Evolutionary conservation across 192 early-diverging fungal species (phyloP).

Genomic region (Podila epigama): DNA sequence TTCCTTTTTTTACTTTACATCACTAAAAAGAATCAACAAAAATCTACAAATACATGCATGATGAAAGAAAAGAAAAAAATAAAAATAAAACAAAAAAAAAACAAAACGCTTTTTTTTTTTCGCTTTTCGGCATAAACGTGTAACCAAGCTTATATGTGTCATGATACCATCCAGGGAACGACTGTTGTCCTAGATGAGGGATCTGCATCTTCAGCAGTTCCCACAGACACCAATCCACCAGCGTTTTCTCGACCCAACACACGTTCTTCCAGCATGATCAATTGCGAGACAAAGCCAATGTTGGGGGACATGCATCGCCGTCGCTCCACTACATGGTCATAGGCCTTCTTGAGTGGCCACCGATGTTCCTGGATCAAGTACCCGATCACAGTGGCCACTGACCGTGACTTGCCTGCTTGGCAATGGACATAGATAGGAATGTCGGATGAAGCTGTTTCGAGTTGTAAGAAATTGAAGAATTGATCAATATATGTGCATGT

Average conservation of each 20-base stretch:
- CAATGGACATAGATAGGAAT: slow-evolving; percentile 77
- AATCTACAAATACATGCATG: too few species aligned
- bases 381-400: slow-evolving; percentile 71
- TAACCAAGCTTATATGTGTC: neutral
- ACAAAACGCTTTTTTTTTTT: too few species aligned
- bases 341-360: neutral
- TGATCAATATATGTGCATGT: too few species aligned
- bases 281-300: slow-evolving; percentile 77
- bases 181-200: slow-evolving; percentile 15
- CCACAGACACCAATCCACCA: slow-evolving; percentile 22
- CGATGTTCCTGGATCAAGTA: slow-evolving; percentile 62
- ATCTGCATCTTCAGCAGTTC: slow-evolving; percentile 4
- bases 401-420: slow-evolving; percentile 77
- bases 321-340: too few species aligned
- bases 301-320: slow-evolving; percentile 73
- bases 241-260: slow-evolving; percentile 53
- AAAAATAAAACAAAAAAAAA: too few species aligned
- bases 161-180: slow-evolving; percentile 26
- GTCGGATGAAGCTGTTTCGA: slow-evolving; percentile 44
- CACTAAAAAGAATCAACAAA: too few species aligned
- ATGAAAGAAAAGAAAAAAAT: too few species aligned
- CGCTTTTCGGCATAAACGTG: too few species aligned
- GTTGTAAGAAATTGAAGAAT: slow-evolving; percentile 10
- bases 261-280: slow-evolving; percentile 71
- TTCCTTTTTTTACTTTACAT: too few species aligned